phyloP scores from a whole-genome alignment of 129 eudicot species.

The Kitagawia praeruptora region DNA sequence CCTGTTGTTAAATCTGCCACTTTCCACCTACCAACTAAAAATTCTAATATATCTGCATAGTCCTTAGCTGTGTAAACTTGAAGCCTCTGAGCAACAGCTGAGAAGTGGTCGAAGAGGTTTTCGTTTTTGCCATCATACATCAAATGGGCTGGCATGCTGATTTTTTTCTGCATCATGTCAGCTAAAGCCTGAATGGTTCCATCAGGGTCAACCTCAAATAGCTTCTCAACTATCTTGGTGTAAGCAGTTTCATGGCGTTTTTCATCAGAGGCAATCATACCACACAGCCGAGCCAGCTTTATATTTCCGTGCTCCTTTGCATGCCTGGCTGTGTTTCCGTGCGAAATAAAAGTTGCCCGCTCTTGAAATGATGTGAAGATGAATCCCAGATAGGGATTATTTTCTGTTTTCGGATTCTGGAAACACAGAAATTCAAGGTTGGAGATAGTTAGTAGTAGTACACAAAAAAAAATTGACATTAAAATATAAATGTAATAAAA shows the following conservation, averaged over 20 bases:
- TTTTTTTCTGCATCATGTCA: conserved; percentile 95
- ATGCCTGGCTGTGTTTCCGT: conserved; percentile 86
- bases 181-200: conserved; percentile 72
- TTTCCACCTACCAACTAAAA: conserved; percentile 75
- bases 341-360: conserved; percentile 80
- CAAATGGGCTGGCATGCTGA: conserved; percentile 90
- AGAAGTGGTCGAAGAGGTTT: conserved; percentile 69
- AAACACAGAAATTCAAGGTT: not conserved
- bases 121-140: conserved; percentile 87
- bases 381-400: conserved; percentile 81
- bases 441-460: not conserved
- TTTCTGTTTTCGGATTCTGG: conserved; percentile 85
- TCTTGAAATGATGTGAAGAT: conserved; percentile 93
- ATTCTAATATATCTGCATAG: conserved; percentile 85
- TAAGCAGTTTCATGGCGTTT: conserved; percentile 92
- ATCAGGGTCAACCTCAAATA: conserved; percentile 84
- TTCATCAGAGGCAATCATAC: conserved; percentile 86
- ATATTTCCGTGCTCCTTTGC: conserved; percentile 68
- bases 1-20: conserved; percentile 59
- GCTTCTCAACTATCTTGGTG: conserved; percentile 84
- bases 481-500: not conserved
- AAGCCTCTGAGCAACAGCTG: conserved; percentile 84
- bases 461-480: not conserved
- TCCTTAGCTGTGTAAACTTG: conserved; percentile 84
- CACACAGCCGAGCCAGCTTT: conserved; percentile 82